Evolutionary conservation across 768 basidiomycete species (phyloP).

Genomic region (Pleurotus djamor): DNA sequence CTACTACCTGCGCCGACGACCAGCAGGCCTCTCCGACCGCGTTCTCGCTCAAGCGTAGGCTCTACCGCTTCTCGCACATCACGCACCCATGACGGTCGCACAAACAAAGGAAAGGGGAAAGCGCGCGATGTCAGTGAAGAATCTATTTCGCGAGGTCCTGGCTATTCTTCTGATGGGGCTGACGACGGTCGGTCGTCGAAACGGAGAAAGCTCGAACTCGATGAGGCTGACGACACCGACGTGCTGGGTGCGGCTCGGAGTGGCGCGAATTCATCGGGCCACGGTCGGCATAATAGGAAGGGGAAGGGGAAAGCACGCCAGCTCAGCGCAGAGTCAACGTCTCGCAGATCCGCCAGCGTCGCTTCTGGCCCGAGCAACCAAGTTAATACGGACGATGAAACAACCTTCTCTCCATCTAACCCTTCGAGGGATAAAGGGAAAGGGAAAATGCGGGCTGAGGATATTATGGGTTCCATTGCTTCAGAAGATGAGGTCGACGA

Average conservation of each 20-base stretch:
- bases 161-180: too few species aligned
- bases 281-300: neutral
- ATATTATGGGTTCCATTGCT: neutral
- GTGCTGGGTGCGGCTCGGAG: too few species aligned
- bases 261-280: neutral
- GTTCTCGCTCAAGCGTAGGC: neutral
- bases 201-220: too few species aligned
- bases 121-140: neutral
- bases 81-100: neutral
- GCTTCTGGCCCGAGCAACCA: neutral
- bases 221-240: too few species aligned
- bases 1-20: slow-evolving; percentile 5
- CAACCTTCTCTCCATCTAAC: too few species aligned
- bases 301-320: slow-evolving; percentile 3
- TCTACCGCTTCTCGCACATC: neutral
- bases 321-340: neutral
- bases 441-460: neutral
- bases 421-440: slow-evolving; percentile 4
- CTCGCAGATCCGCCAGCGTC: neutral
- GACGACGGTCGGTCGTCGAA: too few species aligned
- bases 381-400: neutral
- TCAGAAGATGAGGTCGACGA: neutral
- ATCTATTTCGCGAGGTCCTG: neutral
- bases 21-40: neutral
- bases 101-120: slow-evolving; percentile 3